Percentiles rank a stretch among this genome's conserved stretches.
Evolutionary conservation across 2,329 filamentous ascomycete genomes (phyloP).

Genomic region (Claviceps spartinae): DNA sequence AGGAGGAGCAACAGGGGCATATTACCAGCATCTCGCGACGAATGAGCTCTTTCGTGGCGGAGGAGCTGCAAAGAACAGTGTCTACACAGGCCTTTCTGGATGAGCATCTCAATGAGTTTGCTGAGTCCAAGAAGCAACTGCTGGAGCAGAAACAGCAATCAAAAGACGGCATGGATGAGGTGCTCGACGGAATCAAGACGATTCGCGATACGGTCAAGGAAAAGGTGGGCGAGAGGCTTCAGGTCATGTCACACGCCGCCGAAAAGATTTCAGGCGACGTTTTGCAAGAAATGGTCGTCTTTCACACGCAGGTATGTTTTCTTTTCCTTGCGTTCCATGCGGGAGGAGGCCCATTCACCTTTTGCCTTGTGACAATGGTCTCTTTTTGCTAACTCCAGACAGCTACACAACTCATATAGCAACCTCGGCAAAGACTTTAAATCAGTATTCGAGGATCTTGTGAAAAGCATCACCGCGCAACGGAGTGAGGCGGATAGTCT

Average conservation of each 20-base stretch:
- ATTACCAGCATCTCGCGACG: slow-evolving; percentile 53
- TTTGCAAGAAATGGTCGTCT: slow-evolving; percentile 68
- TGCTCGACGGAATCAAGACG: slow-evolving; percentile 84
- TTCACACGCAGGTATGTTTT: slow-evolving; percentile 51
- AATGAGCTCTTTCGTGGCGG: slow-evolving; percentile 63
- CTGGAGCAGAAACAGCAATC: slow-evolving; percentile 54
- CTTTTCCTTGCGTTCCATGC: no score
- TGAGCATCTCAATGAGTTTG: slow-evolving; percentile 54
- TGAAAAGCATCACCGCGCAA: slow-evolving; percentile 62
- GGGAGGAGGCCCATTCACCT: no score
- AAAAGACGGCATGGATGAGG: slow-evolving; percentile 77
- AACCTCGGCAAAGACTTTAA: slow-evolving; percentile 78
- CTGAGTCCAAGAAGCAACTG: slow-evolving; percentile 53
- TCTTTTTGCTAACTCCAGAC: background rate
- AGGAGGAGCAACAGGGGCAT: slow-evolving; percentile 56
- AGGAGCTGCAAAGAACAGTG: slow-evolving; percentile 59
- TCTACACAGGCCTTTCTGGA: slow-evolving; percentile 58
- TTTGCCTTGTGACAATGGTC: no score
- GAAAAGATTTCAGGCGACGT: slow-evolving; percentile 85
- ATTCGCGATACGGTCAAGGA: slow-evolving; percentile 78
- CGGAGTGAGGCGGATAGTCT: slow-evolving; percentile 63
- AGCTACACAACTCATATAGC: slow-evolving; percentile 76
- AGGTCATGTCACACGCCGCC: slow-evolving; percentile 69
- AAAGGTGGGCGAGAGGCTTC: slow-evolving; percentile 71
- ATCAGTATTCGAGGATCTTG: slow-evolving; percentile 66